These are phyloP conservation scores for Ceratobasidium sp. DNA, from an alignment of 1,284 basidiomycete species.

Conservation along the genomic window DNA sequence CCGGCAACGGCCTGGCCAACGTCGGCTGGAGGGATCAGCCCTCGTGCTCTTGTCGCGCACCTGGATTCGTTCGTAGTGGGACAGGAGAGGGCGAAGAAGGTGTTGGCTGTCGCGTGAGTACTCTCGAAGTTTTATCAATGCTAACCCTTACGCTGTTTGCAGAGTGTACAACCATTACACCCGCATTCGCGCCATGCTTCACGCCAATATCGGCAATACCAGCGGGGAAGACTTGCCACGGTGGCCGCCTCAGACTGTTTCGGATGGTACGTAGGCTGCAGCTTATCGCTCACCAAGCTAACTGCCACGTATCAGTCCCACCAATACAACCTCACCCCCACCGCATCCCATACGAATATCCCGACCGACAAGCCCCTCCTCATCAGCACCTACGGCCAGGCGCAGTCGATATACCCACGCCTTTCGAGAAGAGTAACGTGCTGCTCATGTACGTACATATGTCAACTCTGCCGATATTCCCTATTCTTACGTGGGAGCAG, in stretches of 20 bases:
- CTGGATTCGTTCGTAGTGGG: constrained; percentile 91
- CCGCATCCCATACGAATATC: constrained; percentile 49
- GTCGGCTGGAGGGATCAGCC: not conserved
- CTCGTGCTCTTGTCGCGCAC: constrained; percentile 71
- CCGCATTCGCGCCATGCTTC: constrained; percentile 71
- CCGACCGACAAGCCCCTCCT: constrained; percentile 53
- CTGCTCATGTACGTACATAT: constrained; percentile 71
- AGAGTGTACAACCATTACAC: constrained; percentile 95
- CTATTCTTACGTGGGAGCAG: constrained; percentile 50
- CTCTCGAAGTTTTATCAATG: constrained; percentile 30
- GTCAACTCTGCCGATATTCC: constrained; percentile 38
- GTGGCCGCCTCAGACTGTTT: constrained; percentile 39
- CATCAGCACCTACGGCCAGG: constrained; percentile 48
- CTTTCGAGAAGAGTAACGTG: constrained; percentile 94
- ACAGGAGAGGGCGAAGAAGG: constrained; percentile 90
- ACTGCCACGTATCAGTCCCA: constrained; percentile 53
- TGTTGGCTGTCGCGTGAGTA: constrained; percentile 85
- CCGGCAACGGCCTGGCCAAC: constrained; percentile 20
- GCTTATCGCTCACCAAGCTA: constrained; percentile 16
- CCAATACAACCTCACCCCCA: constrained; percentile 62
- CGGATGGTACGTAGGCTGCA: constrained; percentile 49
- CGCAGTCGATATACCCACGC: constrained; percentile 49
- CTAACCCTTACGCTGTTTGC: constrained; percentile 41
- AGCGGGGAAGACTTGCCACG: constrained; percentile 48
- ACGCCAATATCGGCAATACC: constrained; percentile 54